These are phyloP conservation scores for Galerina marginata DNA, from an alignment of 768 basidiomycete species.

Conservation along the genomic window DNA sequence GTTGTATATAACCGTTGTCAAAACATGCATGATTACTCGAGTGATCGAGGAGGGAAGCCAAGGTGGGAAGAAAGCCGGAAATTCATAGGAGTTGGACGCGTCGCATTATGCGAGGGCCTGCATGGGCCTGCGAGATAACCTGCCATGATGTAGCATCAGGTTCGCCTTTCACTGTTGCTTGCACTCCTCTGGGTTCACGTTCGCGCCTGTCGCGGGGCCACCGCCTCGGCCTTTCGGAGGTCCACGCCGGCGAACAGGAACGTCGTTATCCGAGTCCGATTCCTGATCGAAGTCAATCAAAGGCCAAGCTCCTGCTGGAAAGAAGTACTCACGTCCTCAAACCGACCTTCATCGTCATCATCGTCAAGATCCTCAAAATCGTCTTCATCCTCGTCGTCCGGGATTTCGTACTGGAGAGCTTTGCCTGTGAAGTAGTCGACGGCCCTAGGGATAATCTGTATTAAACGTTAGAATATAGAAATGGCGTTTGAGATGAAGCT, in stretches of 20 bases:
- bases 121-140: too few species aligned
- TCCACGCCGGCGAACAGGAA: conserved; percentile 61
- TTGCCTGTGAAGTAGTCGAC: conserved; percentile 98
- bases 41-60: not conserved
- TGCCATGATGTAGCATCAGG: not conserved
- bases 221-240: conserved; percentile 59
- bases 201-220: conserved; percentile 37
- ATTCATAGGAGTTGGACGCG: not conserved
- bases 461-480: not conserved
- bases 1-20: not conserved
- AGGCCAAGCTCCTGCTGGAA: not conserved
- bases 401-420: conserved; percentile 81
- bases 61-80: not conserved
- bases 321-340: conserved; percentile 46
- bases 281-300: conserved; percentile 45
- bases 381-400: conserved; percentile 63
- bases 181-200: conserved; percentile 84
- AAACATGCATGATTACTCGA: not conserved
- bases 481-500: conserved; percentile 18
- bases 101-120: not conserved
- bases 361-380: conserved; percentile 66
- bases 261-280: conserved; percentile 73
- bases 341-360: conserved; percentile 61
- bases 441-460: conserved; percentile 90
- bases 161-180: conserved; percentile 73